Percentiles rank a stretch among this genome's conserved stretches.
Conservation (phyloP, 2,329 filamentous ascomycete species). For the Fusarium azukiicola region DNA sequence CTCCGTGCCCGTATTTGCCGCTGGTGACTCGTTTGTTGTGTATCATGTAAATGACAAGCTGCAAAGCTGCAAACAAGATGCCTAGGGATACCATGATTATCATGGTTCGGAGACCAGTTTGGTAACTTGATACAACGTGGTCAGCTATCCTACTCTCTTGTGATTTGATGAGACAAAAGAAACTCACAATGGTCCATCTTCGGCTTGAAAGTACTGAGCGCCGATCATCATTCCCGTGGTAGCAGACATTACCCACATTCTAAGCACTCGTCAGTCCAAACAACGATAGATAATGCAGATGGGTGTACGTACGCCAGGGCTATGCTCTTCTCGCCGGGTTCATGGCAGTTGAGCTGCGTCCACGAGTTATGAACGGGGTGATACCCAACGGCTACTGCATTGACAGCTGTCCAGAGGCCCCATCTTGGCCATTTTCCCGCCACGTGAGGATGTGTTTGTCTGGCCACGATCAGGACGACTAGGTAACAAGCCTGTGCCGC, state of each 20-base stretch:
- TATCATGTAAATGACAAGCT: slow-evolving; percentile 63
- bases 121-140: slow-evolving; percentile 59
- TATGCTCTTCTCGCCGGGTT: slow-evolving; percentile 58
- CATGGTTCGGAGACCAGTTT: slow-evolving; percentile 67
- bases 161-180: not conserved
- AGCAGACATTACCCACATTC: slow-evolving; percentile 73
- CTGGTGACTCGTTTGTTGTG: slow-evolving; percentile 60
- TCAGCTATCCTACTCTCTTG: not conserved
- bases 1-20: slow-evolving; percentile 32
- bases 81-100: slow-evolving; percentile 68
- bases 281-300: not conserved
- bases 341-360: slow-evolving; percentile 73
- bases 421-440: slow-evolving; percentile 70
- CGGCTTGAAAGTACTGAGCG: slow-evolving; percentile 70
- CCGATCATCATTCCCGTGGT: slow-evolving; percentile 73
- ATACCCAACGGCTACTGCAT: slow-evolving; percentile 73
- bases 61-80: slow-evolving; percentile 63
- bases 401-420: slow-evolving; percentile 74
- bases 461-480: slow-evolving; percentile 11
- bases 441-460: slow-evolving; percentile 58
- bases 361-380: slow-evolving; percentile 76
- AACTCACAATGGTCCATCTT: slow-evolving; percentile 65
- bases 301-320: slow-evolving; percentile 66
- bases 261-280: slow-evolving; percentile 20
- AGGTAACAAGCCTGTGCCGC: slow-evolving; percentile 28